Evolutionary conservation across 139 green algal species (phyloP).

Genomic region (Diplosphaera chodatii): DNA sequence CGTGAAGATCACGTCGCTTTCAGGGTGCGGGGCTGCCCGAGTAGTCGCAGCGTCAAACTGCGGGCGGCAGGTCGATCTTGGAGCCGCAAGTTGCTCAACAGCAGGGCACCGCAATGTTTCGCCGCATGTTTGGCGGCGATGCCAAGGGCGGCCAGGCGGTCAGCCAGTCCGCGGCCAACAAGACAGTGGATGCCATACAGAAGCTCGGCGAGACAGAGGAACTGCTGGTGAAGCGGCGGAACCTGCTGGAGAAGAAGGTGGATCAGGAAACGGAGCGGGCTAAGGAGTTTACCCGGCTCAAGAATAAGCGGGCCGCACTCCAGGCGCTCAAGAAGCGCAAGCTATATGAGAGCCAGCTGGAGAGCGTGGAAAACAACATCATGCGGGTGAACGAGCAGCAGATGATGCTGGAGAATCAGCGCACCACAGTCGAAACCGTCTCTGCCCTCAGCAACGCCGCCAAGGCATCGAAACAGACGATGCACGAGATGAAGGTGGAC

Average conservation of each 20-base stretch:
- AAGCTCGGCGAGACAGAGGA: slow-evolving; percentile 70
- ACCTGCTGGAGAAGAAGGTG: slow-evolving; percentile 82
- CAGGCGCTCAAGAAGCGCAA: slow-evolving; percentile 94
- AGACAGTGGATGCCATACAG: slow-evolving; percentile 46
- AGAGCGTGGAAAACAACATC: slow-evolving; percentile 83
- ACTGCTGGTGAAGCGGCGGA: slow-evolving; percentile 83
- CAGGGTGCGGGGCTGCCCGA: too few relatives aligned
- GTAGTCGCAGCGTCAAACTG: too few relatives aligned
- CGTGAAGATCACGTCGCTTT: too few relatives aligned
- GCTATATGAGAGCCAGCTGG: slow-evolving; percentile 81
- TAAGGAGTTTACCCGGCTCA: slow-evolving; percentile 64
- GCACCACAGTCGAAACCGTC: slow-evolving; percentile 66
- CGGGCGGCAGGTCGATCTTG: too few relatives aligned
- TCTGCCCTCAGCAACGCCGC: slow-evolving; percentile 61
- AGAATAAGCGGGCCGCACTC: slow-evolving; percentile 84
- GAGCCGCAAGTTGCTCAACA: not conserved
- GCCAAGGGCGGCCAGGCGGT: slow-evolving; percentile 3
- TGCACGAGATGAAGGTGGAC: slow-evolving; percentile 73
- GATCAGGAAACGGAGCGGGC: slow-evolving; percentile 75
- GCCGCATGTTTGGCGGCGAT: slow-evolving; percentile 37
- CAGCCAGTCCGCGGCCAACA: not conserved
- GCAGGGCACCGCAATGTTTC: slow-evolving; percentile 29
- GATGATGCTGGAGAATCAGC: slow-evolving; percentile 85
- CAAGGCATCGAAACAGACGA: slow-evolving; percentile 73
- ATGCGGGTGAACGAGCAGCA: slow-evolving; percentile 89